Evolutionary conservation across 2,329 filamentous ascomycete genomes (phyloP), one percentile per base, ranked within the genome.

Genomic region (Spiromastix sp.): DNA sequence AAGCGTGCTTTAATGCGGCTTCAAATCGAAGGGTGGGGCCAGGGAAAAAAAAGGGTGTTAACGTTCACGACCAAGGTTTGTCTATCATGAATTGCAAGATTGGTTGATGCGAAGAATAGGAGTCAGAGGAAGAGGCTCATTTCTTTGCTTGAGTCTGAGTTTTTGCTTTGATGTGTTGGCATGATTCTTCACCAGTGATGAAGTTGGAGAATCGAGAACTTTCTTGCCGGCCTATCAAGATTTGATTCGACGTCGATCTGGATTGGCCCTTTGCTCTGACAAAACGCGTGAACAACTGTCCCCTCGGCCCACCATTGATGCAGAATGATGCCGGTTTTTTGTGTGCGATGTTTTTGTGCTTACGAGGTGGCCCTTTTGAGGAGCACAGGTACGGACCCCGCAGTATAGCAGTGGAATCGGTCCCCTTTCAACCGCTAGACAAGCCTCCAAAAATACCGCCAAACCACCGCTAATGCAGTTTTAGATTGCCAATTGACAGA

Each of bases 151-250:
- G 26, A 26, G 30, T 40, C 35, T 38, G 28, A 32, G 19, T 41
- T 39, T 43, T 38, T 48, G 41, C 44, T 40, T 46, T 60, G 84
- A 86, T 93, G 85, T 81, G 85, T 72, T 93, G 85, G 85, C 85
- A 79, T 79, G 68, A 70, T 71, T 80, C 71, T 71, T 77, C 74
- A 74, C 83, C 83, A 89, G 79, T 87, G 77, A 72, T 78, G 75
- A 68, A 68, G 69, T 72, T 64, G 65, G 67, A 66, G 70, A 67
- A 70, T 59, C 56, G 61, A 64, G 64, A 65, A 68, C 67, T 65
- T 68, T 60, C 57, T 61, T 38, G 58, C 63, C 60, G 59, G 56
- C 64, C 56, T 61, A 54, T 54, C 49, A 54, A 45, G 46, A 45
- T 51, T 47, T 51, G 53, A 59, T 54, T 53, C 46, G 56, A 49